Evolutionary conservation across 2,329 filamentous ascomycete genomes (phyloP), one percentile per base, ranked within the genome.

Genomic region (Claviceps sp.): DNA sequence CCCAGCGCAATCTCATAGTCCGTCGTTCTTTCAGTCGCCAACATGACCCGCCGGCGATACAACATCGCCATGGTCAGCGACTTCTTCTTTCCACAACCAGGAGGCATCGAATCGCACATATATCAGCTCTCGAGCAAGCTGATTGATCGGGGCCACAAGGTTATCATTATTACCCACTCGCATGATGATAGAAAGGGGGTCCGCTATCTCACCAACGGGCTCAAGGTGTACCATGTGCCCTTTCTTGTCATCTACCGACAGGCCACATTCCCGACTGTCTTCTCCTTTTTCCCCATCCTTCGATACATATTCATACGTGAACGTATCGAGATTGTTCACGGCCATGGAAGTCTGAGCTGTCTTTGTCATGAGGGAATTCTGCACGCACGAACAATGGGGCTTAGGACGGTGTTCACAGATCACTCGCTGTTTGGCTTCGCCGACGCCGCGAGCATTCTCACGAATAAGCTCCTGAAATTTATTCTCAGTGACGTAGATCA

Each of bases 21-120:
- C 49, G 7, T 52, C 43, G 53, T 45, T 38, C 45, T 44, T 50
- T 50, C 52, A 39, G 51, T 56, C 59, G 56, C 61, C 66, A 68
- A 59, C 51, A 79, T 77, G 69, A 68, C 73, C 59, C 76, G 72
- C 59, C 73, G 73, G 57, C 79, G 76, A 36, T 84, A 83, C 68
- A 83, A 81, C 63, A 84, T 84, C 70, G 81, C 80, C 56, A 98
- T 98, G 93, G 87, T 96, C 67, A 90, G 91, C 78, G 93, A 98
- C 75, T 96, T 95, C 78, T 98, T 98, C 82, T 98, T 94, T 66
- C 93, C 93, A 14, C 91, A 97, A 64, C 91, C 93, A 50, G 90
- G 93, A 64, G 93, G 93, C 61, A 82, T 98, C 58, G 93, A 98
- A 72, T 95, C 88, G 68, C 93, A 98, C 70, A 97, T 98, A 61